Conservation (phyloP, 1,284 basidiomycete genomes). For the Heterobasidion irregulare region DNA sequence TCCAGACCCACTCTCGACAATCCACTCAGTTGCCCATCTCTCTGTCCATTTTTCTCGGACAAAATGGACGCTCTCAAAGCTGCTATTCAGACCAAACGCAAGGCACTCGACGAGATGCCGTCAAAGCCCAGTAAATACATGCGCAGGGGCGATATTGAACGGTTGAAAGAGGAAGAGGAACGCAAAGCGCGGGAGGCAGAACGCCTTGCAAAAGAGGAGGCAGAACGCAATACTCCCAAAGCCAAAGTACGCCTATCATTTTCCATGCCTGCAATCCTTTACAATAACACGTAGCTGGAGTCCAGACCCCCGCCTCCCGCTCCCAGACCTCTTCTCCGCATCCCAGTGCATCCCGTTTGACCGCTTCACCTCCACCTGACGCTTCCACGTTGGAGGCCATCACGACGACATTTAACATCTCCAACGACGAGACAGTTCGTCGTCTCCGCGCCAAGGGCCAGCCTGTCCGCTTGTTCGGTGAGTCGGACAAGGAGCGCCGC, state of each 20-base stretch:
- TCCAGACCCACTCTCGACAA: constrained; percentile 1
- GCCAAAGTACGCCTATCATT: neutral
- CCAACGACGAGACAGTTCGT: constrained; percentile 86
- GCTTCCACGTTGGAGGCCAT: neutral
- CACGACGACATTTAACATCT: constrained; percentile 67
- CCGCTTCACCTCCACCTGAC: constrained; percentile 7
- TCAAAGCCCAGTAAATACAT: constrained; percentile 74
- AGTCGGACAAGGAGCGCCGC: constrained; percentile 89
- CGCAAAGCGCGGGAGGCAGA: constrained; percentile 42
- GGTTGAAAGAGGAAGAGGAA: constrained; percentile 60
- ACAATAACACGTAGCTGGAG: constrained; percentile 18
- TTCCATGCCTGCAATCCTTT: too few species aligned
- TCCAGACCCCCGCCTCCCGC: constrained; percentile 7
- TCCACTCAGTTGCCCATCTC: neutral
- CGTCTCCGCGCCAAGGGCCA: constrained; percentile 88
- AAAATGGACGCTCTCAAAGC: constrained; percentile 82
- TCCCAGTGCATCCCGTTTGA: constrained; percentile 27
- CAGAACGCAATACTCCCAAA: constrained; percentile 13
- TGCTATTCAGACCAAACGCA: constrained; percentile 85
- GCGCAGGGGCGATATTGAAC: constrained; percentile 75
- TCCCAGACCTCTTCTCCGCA: constrained; percentile 29
- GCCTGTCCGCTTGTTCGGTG: constrained; percentile 92
- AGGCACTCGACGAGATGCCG: constrained; percentile 42
- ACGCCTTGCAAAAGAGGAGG: constrained; percentile 18
- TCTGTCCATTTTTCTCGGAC: neutral